These are phyloP conservation scores for Trichocladium antarcticum DNA, from an alignment of 495 filamentous ascomycete species.

Conservation along the genomic window DNA sequence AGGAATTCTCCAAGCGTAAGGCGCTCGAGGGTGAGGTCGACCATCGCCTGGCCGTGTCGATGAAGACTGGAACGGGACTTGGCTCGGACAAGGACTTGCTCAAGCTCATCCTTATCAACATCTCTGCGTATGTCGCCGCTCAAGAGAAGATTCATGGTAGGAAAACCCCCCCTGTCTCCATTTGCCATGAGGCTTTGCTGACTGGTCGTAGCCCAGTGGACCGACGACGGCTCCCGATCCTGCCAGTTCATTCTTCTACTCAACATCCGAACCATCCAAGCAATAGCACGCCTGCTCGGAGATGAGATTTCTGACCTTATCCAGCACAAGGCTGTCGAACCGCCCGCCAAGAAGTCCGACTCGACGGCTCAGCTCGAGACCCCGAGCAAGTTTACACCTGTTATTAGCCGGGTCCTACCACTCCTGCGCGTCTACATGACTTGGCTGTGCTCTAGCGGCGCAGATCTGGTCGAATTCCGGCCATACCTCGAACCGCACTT, in stretches of 20 bases:
- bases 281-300: conserved; percentile 58
- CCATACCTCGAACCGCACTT: conserved; percentile 33
- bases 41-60: conserved; percentile 57
- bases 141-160: conserved; percentile 49
- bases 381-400: conserved; percentile 19
- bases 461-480: conserved; percentile 29
- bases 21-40: conserved; percentile 82
- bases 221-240: conserved; percentile 38
- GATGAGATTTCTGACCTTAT: conserved; percentile 18
- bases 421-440: conserved; percentile 36
- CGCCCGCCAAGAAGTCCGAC: background rate
- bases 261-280: conserved; percentile 72
- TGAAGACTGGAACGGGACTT: conserved; percentile 45
- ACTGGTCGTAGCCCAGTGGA: conserved; percentile 26
- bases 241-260: conserved; percentile 65
- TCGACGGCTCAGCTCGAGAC: background rate
- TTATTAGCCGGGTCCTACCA: conserved; percentile 21
- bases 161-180: background rate
- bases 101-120: conserved; percentile 75
- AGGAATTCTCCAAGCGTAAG: conserved; percentile 56
- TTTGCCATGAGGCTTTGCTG: conserved; percentile 13
- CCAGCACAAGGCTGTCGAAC: conserved; percentile 8
- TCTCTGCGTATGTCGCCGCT: conserved; percentile 69
- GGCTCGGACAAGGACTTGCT: conserved; percentile 52
- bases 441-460: conserved; percentile 32